Conservation (phyloP, 192 early-diverging fungal genomes). For the Powellomyces hirtus region DNA sequence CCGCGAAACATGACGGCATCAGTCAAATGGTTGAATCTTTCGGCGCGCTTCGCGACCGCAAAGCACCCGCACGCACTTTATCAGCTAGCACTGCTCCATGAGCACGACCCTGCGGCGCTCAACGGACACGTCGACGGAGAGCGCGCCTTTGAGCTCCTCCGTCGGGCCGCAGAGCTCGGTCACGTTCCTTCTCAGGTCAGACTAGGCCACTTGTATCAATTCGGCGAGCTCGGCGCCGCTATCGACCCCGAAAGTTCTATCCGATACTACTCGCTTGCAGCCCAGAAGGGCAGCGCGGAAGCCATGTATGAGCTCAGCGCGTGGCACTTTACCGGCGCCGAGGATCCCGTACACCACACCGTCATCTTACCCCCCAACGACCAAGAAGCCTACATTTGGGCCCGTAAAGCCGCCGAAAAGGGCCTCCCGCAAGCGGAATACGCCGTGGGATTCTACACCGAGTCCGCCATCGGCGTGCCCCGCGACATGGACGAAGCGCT, state of each 20-base stretch:
- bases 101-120: neutral
- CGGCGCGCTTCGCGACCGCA: conserved; percentile 6
- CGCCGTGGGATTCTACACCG: conserved; percentile 12
- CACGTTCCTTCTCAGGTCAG: conserved; percentile 16
- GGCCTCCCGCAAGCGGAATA: conserved; percentile 9
- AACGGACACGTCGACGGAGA: neutral
- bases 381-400: conserved; percentile 16
- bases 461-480: conserved; percentile 3
- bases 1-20: conserved; percentile 4
- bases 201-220: conserved; percentile 9
- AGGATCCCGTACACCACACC: conserved; percentile 1
- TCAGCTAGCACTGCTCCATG: conserved; percentile 12
- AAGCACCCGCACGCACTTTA: conserved; percentile 16
- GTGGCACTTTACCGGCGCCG: conserved; percentile 14
- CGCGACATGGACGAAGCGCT: conserved; percentile 16
- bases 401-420: conserved; percentile 9
- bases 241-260: neutral
- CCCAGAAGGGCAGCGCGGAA: conserved; percentile 8
- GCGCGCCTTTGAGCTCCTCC: neutral
- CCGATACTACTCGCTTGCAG: neutral
- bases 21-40: conserved; percentile 11
- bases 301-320: conserved; percentile 18
- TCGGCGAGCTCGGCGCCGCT: conserved; percentile 10
- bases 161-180: conserved; percentile 8
- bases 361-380: neutral